Evolutionary conservation across 192 early-diverging fungal genomes (phyloP), one percentile per base, ranked within the genome.

Genomic region (Backusella macrospora): DNA sequence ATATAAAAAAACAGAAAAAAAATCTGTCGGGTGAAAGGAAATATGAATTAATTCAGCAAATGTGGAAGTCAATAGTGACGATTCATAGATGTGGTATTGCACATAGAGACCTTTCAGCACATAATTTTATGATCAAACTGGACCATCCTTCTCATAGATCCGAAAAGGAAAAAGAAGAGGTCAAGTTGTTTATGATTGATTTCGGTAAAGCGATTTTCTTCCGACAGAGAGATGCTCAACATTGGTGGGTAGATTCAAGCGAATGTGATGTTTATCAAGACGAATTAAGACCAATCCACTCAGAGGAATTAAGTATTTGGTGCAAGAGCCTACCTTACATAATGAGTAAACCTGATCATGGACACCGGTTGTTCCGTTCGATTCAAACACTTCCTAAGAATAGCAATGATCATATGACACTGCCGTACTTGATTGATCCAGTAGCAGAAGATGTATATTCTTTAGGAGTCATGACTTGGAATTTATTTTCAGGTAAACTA

Each of bases 151-250:
- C 0, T 34, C 29, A 34, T 34, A 34, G 2, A 34, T 34, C 29
- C 29, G 29, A 82, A 47, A 68, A 80, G n/a, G 39, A 49, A 0
- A 64, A 86, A 1, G 44, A 79, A 23, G 72, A 69, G 18, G 84
- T 85, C 0, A 52, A 79, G 40, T 43, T 89, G 21, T 83, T 80
- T 18, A 71, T 89, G 52, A 89, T 89, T 67, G 88, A 89, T 73
- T 89, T 89, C 75, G 88, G 88, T 9, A 89, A 89, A 66, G 84
- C 88, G 0, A 77, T 84, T 4, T 88, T 89, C 74, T 73, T 78
- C 23, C 55, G 67, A 13, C 74, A 65, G 1, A 76, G 76, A 12
- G 85, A 85, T 55, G 82, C 82, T 0, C 23, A 72, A 21, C 68
- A 71, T 29, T 88, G 83, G 84, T 84, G 84, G 62, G 76, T 81